Evolutionary conservation across 1,284 basidiomycete genomes (phyloP), one percentile per base, ranked within the genome.

Genomic region (Ustilago xerochloae): DNA sequence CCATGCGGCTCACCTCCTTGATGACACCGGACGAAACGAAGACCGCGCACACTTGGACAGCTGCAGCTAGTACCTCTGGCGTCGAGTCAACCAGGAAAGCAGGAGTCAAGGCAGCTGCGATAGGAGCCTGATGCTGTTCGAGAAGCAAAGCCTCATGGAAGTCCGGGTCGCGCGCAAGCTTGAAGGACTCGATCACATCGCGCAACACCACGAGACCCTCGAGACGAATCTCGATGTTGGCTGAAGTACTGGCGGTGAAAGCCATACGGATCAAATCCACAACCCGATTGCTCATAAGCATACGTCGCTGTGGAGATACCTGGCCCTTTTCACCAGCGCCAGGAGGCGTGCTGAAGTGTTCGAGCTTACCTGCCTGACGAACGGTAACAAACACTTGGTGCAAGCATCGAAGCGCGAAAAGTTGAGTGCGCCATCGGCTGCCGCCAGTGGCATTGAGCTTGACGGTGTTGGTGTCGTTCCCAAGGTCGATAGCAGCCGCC

Each of bases 51-150:
- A 96, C 92, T 80, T 95, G 90, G 22, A 99, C 90, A 0, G 95
- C 96, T 15, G 91, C 90, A 0, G 95, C 93, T 32, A 98, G 84
- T 22, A 99, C 96, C 83, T 99, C 96, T 0, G 96, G 95, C 0
- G 94, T 94, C 0, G 94, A 93, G 82, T 99, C 97, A 0, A 92
- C 88, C 4, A 93, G 92, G 81, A 99, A 99, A 0, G 96, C 95
- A 0, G 97, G 96, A 0, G 95, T 99, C n/a, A 99, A 88, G 0
- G 97, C 97, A 2, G 97, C 94, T 1, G 96, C 96, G 64, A 99
- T 97, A 0, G 97, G 96, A 0, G 97, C 97, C 86, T 99, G 96
- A 84, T 97, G 93, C 84, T 99, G 97, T 83, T 99, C 96, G n/a
- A 99, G 88, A 2, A 99, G 87, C 4, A 95, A 87, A 0, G 93